phyloP scores from a whole-genome alignment of 2,329 filamentous ascomycete genomes.

The Phoma sp. region DNA sequence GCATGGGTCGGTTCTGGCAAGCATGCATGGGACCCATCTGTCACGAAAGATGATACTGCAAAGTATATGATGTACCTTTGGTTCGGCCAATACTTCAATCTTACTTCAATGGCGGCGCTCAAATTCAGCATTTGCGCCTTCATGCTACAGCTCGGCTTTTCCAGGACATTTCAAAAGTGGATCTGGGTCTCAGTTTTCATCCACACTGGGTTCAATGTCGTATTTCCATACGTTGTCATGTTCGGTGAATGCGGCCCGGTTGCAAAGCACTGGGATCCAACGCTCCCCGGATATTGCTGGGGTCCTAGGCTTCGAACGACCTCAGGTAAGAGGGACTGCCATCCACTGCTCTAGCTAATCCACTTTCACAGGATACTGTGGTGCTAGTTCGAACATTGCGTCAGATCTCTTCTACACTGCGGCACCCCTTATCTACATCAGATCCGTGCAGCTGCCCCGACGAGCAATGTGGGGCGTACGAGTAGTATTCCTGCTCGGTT shows the following conservation, averaged over 20 bases:
- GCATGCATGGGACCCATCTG: constrained; percentile 14
- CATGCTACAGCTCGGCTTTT: constrained; percentile 14
- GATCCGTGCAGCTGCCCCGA: constrained; percentile 9
- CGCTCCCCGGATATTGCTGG: constrained; percentile 13
- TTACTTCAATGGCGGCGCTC: constrained; percentile 14
- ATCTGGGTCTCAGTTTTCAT: constrained; percentile 7
- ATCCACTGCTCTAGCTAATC: too few relatives aligned
- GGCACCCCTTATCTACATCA: constrained; percentile 15
- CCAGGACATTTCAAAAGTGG: constrained; percentile 1
- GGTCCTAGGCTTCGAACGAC: constrained; percentile 2
- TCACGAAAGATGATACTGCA: background rate
- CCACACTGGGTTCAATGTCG: constrained; percentile 10
- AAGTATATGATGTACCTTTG: constrained; percentile 9
- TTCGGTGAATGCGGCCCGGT: constrained; percentile 9
- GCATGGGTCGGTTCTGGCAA: constrained; percentile 2
- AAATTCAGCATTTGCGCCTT: constrained; percentile 20
- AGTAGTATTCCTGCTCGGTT: constrained; percentile 16
- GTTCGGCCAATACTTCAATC: constrained; percentile 17
- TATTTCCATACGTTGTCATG: constrained; percentile 5
- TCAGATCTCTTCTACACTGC: constrained; percentile 18
- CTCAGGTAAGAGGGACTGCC: background rate
- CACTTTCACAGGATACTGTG: constrained; percentile 1
- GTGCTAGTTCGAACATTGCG: constrained; percentile 12
- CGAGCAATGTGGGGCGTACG: constrained; percentile 15
- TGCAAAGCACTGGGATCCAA: constrained; percentile 11